phyloP scores from a whole-genome alignment of 768 basidiomycete genomes.

The Albatrellus ellisii region DNA sequence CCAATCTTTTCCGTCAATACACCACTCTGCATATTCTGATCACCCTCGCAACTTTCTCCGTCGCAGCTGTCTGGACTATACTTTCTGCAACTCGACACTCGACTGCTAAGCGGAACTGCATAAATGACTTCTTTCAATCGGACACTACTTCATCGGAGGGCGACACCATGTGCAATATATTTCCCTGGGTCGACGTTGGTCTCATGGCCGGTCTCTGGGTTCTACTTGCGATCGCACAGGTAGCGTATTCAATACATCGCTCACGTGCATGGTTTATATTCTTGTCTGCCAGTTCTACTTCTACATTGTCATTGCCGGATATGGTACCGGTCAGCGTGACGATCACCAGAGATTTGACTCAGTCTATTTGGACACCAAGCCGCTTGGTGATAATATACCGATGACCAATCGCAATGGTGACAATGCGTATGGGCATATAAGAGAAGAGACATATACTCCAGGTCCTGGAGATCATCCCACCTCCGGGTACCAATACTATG shows the following conservation, averaged over 20 bases:
- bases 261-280: constrained; percentile 17
- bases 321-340: constrained; percentile 57
- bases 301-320: constrained; percentile 40
- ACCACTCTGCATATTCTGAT: constrained; percentile 47
- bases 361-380: constrained; percentile 44
- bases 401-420: constrained; percentile 41
- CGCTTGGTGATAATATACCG: constrained; percentile 41
- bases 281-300: constrained; percentile 35
- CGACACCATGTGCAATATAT: constrained; percentile 71
- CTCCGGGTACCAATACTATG: constrained; percentile 16
- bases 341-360: constrained; percentile 76
- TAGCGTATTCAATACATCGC: constrained; percentile 19
- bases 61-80: constrained; percentile 72
- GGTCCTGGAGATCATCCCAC: no score
- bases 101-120: constrained; percentile 56
- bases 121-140: constrained; percentile 37
- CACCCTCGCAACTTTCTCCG: constrained; percentile 49
- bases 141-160: constrained; percentile 35
- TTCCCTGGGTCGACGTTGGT: constrained; percentile 87
- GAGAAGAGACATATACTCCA: no score
- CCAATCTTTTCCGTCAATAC: constrained; percentile 53
- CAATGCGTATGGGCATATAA: constrained; percentile 9
- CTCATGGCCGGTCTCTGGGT: constrained; percentile 87
- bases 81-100: constrained; percentile 69
- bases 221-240: constrained; percentile 65